These are phyloP conservation scores for Elsinoe australis DNA, from an alignment of 2,329 filamentous ascomycete genomes.

Conservation along the genomic window DNA sequence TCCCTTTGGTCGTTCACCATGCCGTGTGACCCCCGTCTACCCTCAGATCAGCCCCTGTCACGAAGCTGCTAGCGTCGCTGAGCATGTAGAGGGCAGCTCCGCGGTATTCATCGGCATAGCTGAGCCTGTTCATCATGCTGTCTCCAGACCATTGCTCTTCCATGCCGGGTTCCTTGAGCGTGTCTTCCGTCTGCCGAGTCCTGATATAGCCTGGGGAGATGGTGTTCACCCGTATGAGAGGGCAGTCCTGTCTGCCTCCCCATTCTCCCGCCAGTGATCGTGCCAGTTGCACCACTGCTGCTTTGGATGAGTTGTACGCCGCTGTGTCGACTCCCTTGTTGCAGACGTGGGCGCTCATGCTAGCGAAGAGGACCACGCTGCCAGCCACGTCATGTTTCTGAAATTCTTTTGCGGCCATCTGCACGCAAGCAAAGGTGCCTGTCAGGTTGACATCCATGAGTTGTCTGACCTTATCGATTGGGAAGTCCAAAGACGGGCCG, in stretches of 20 bases:
- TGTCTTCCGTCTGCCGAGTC: constrained; percentile 6
- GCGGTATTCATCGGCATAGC: constrained; percentile 8
- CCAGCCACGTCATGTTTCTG: constrained; percentile 28
- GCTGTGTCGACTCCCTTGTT: constrained; percentile 36
- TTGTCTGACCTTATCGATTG: constrained; percentile 28
- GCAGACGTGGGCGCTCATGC: constrained; percentile 32
- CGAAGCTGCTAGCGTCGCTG: constrained; percentile 14
- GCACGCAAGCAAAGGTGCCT: constrained; percentile 32
- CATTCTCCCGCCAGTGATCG: constrained; percentile 48
- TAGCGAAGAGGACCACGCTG: constrained; percentile 34
- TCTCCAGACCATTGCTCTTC: constrained; percentile 12
- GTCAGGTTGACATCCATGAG: constrained; percentile 34
- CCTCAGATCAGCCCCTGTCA: constrained; percentile 16
- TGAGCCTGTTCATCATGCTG: constrained; percentile 13
- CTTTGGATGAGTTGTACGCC: constrained; percentile 49
- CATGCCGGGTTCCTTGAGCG: constrained; percentile 13
- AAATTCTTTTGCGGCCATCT: constrained; percentile 30
- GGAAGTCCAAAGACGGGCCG: constrained; percentile 29
- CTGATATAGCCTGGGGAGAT: constrained; percentile 30
- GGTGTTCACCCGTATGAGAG: constrained; percentile 35
- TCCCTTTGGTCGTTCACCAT: constrained; percentile 3
- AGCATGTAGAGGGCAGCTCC: constrained; percentile 9
- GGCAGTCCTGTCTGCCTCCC: constrained; percentile 37
- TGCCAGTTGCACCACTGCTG: constrained; percentile 46
- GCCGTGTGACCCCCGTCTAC: constrained; percentile 17